Percentiles rank a stretch among this genome's conserved stretches.
phyloP scores from a whole-genome alignment of 2,329 filamentous ascomycete genomes.

The Aspergillus ochraceus region DNA sequence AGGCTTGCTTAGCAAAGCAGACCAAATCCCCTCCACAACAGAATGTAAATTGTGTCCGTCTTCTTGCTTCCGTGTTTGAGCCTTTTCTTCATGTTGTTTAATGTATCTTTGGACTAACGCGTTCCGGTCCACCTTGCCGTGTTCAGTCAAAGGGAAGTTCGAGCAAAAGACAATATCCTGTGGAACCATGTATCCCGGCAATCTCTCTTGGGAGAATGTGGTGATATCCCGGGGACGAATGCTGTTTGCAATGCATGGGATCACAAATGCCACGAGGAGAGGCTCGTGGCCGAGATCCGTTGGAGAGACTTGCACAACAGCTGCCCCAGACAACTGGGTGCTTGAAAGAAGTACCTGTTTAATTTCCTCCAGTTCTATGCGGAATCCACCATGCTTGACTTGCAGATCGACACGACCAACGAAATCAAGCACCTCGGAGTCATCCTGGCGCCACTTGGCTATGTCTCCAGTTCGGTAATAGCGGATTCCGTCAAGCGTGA shows the following conservation, averaged over 20 bases:
- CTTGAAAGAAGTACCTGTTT: conserved; percentile 62
- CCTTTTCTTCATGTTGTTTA: not conserved
- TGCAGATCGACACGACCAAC: conserved; percentile 76
- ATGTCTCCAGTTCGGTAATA: conserved; percentile 80
- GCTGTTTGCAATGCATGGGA: not conserved
- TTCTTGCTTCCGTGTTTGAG: not conserved
- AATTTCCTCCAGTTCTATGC: conserved; percentile 85
- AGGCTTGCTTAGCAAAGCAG: not conserved
- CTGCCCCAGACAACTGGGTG: not conserved
- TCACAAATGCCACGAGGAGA: conserved; percentile 11
- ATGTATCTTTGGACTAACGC: conserved; percentile 15
- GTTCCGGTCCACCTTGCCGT: conserved; percentile 60
- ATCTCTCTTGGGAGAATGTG: conserved; percentile 50
- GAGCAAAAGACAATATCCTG: conserved; percentile 65
- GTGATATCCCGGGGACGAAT: not conserved
- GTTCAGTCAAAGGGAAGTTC: conserved; percentile 68
- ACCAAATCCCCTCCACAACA: conserved; percentile 3
- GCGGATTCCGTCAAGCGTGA: conserved; percentile 53
- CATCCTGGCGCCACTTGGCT: conserved; percentile 61
- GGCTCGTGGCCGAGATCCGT: not conserved
- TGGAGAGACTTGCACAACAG: conserved; percentile 1
- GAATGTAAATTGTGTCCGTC: not conserved
- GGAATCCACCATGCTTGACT: conserved; percentile 86
- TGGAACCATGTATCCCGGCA: conserved; percentile 70
- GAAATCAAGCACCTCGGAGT: conserved; percentile 64